Evolutionary conservation across 805 yeast genomes (phyloP), one percentile per base, ranked within the genome.

Genomic region (Priceomyces fermenticarens): DNA sequence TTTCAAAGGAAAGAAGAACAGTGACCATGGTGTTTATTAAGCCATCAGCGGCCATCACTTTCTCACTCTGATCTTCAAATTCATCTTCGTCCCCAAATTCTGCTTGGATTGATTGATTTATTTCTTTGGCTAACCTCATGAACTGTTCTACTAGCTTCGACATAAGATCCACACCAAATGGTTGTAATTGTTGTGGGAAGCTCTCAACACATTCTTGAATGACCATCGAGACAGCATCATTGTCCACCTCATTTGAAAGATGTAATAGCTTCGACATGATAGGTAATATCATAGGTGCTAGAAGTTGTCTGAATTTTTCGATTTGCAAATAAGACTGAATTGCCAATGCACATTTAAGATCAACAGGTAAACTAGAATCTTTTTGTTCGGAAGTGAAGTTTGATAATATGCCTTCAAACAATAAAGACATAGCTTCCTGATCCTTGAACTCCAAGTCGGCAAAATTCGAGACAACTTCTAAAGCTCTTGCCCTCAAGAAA

Each of bases 141-240:
- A 90, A 88, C 57, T 91, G 97, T 37, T 80, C 79, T 11, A 83
- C 82, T 51, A 85, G 65, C 55, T 81, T 77, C 3, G 58, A 56
- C 23, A 84, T 77, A 64, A 55, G 67, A 49, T 70, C 68, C 39
- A 57, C 56, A 30, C 95, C 91, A 60, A 87, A 91, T 12, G 99
- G 98, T 41, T 63, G 93, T 51, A 91, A 72, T 62, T 91, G 95
- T 48, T 83, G 86, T 4, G 95, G 76, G 62, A 85, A 93, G 43
- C 78, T 80, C 56, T 90, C 97, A 25, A 91, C 97, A 58, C 93
- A 84, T 53, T 90, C 97, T 69, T 91, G 98, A 84, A 91, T 88
- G 5, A 91, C 96, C 16, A 84, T 85, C 15, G 95, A 80, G 23
- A 93, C 75, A 2, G 89, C 78, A 56, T 93, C 99, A 43, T 85